Base-by-base conservation (phyloP, 768 basidiomycete species). In the Boletus sp. region DNA sequence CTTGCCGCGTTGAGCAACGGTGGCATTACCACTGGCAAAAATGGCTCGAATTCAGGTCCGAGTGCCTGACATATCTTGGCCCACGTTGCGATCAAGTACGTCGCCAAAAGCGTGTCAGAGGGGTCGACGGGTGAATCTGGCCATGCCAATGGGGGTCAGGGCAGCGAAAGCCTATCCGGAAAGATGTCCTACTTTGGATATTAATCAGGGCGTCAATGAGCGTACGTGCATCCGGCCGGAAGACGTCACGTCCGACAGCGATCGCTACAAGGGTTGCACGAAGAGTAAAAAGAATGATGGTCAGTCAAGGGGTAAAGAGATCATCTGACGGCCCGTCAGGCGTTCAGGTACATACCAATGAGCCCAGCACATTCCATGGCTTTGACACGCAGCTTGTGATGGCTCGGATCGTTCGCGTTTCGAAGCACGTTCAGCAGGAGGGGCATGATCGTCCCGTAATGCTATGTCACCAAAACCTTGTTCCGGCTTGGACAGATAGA, bases 291-390 rank as follows among this genome's bases (percentile, higher is more conserved):
- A 35, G 4, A 4, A 12, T 5, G 9, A 40, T 29, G 48, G 1
- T 42, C 9, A 33, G 24, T 45, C 36, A n/a, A 24, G 24, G 37
- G 45, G 12, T 9, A 7, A 5, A 33, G 9, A 32, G 9, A 32
- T 36, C 14, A n/a, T 41, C 20, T n/a, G 28, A 30, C 47, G 14
- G 14, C 5, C 24, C n/a, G 18, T 48, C 39, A 17, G n/a, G 35
- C 17, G 12, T 45, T 35, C 45, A 55, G 60, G 44, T 24, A 71
- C 83, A 17, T 40, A 92, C 92, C 92, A 58, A 92, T 88, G 20
- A 93, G 75, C 8, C 90, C 90, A 0, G 90, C 92, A 69, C 92
- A 94, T 67, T 95, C 93, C 90, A 96, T 94, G 1, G 91, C 90
- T 67, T 94, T 92, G 40, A 85, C 81, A 24, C 89, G 77, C 50